phyloP scores from a whole-genome alignment of 1,284 basidiomycete genomes.

The Apiotrichum gamsii region DNA sequence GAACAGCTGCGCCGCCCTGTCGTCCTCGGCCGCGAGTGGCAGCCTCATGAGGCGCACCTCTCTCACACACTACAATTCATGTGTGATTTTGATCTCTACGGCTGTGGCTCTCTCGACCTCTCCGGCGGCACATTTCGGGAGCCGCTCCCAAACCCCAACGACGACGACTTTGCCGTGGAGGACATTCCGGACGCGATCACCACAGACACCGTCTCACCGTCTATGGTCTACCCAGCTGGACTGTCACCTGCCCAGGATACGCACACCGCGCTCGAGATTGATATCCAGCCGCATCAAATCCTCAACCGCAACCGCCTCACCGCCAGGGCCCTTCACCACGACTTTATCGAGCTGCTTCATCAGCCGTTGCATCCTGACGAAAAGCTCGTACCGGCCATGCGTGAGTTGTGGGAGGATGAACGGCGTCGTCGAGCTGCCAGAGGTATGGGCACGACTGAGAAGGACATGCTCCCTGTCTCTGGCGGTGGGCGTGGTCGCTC shows the following conservation, averaged over 20 bases:
- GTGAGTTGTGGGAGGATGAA: constrained; percentile 94
- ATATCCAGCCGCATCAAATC: constrained; percentile 73
- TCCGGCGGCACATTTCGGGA: constrained; percentile 51
- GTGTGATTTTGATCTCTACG: constrained; percentile 91
- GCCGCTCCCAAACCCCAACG: constrained; percentile 45
- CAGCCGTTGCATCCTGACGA: constrained; percentile 54
- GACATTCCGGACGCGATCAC: constrained; percentile 14
- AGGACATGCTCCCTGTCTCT: constrained; percentile 41
- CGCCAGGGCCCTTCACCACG: constrained; percentile 67
- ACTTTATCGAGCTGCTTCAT: constrained; percentile 58
- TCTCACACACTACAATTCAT: constrained; percentile 86
- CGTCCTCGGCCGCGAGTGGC: constrained; percentile 69
- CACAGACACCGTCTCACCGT: constrained; percentile 24
- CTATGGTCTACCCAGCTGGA: constrained; percentile 33
- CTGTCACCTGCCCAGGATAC: constrained; percentile 59
- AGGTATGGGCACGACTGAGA: constrained; percentile 48
- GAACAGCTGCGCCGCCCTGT: constrained; percentile 72
- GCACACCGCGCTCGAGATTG: constrained; percentile 74
- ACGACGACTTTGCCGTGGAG: constrained; percentile 9
- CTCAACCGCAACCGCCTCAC: constrained; percentile 67
- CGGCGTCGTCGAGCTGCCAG: constrained; percentile 59
- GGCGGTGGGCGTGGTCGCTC: constrained; percentile 40
- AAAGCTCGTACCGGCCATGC: constrained; percentile 78
- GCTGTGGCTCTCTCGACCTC: constrained; percentile 80
- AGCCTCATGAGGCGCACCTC: constrained; percentile 83